phyloP scores from a whole-genome alignment of 768 basidiomycete species.

The Amanita pseudoporphyria region DNA sequence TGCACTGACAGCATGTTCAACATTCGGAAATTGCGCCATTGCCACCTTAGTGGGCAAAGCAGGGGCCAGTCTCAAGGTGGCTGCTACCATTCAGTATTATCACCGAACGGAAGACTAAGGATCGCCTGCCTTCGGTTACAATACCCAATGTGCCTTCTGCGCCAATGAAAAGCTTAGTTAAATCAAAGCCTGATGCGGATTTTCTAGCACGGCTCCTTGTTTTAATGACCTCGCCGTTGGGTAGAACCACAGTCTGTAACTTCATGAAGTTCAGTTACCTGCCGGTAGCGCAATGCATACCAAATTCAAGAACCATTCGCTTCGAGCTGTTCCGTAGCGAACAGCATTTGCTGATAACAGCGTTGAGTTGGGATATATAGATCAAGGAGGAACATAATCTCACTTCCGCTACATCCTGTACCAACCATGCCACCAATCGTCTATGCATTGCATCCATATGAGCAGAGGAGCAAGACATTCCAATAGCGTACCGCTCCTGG shows the following conservation, averaged over 20 bases:
- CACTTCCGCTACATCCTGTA: slow-evolving; percentile 80
- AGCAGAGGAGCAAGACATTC: not conserved
- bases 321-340: slow-evolving; percentile 80
- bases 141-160: slow-evolving; percentile 87
- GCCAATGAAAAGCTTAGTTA: slow-evolving; percentile 82
- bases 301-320: slow-evolving; percentile 80
- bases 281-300: slow-evolving; percentile 29
- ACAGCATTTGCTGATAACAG: slow-evolving; percentile 58
- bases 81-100: slow-evolving; percentile 26
- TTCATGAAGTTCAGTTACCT: slow-evolving; percentile 4
- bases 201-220: slow-evolving; percentile 74
- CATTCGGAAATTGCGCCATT: slow-evolving; percentile 78
- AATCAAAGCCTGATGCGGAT: slow-evolving; percentile 81
- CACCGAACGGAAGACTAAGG: not conserved
- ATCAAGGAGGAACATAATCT: slow-evolving; percentile 19
- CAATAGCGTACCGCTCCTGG: slow-evolving; percentile 43
- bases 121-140: slow-evolving; percentile 65
- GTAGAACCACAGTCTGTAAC: slow-evolving; percentile 70
- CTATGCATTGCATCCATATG: slow-evolving; percentile 19
- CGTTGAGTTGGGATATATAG: not conserved
- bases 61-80: slow-evolving; percentile 76
- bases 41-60: slow-evolving; percentile 77
- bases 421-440: slow-evolving; percentile 88
- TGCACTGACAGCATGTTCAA: slow-evolving; percentile 67
- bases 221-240: slow-evolving; percentile 79